Conservation (phyloP, 805 yeast species). For the Ascoidea rubescens region DNA sequence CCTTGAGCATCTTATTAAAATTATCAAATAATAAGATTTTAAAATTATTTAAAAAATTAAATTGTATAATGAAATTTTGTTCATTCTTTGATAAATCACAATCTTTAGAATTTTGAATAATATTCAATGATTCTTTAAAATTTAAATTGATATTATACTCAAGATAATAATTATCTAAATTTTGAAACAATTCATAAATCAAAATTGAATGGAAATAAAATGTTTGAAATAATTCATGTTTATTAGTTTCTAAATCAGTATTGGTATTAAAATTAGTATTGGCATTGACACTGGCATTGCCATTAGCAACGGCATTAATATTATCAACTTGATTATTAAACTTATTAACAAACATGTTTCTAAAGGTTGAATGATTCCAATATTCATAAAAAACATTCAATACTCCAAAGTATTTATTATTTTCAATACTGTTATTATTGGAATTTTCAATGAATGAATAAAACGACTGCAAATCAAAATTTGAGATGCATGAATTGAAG, state of each 20-base stretch:
- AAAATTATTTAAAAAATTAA: conserved; percentile 2
- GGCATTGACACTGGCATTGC: not conserved
- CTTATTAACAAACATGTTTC: not conserved
- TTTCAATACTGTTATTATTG: conserved; percentile 1
- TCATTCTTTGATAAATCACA: not conserved
- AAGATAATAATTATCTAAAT: conserved; percentile 9
- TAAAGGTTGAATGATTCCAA: not conserved
- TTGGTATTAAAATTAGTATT: no score
- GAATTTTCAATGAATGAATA: conserved; percentile 2
- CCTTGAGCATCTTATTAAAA: not conserved
- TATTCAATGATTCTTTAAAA: conserved; percentile 1
- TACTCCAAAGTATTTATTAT: conserved; percentile 7
- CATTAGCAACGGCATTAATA: not conserved
- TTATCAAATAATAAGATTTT: conserved; percentile 1
- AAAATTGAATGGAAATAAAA: not conserved
- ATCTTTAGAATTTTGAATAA: not conserved
- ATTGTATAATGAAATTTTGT: conserved; percentile 2
- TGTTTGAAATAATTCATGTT: not conserved
- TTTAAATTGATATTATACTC: conserved; percentile 5
- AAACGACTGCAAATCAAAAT: conserved; percentile 4
- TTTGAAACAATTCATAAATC: conserved; percentile 2
- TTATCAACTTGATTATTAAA: not conserved
- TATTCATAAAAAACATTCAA: conserved; percentile 5
- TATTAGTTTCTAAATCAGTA: not conserved
- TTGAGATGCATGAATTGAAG: conserved; percentile 3